Evolutionary conservation across 331 rosid species (phyloP).

Genomic region (Quercus phellos): DNA sequence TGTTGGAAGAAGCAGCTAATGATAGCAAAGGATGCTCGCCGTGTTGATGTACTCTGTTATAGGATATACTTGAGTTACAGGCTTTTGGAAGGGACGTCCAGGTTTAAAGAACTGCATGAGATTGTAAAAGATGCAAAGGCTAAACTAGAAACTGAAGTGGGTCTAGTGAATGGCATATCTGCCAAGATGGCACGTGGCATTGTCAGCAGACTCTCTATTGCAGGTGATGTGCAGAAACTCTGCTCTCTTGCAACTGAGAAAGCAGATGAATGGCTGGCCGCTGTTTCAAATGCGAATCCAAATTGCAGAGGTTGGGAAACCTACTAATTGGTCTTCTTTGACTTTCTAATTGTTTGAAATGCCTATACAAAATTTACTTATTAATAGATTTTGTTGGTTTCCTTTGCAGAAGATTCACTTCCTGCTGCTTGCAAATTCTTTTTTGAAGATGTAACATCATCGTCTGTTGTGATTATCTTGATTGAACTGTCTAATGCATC

Average conservation of each 20-base stretch:
- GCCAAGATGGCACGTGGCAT: conserved; percentile 95
- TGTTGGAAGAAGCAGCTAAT: conserved; percentile 93
- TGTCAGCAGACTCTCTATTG: conserved; percentile 91
- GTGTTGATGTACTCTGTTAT: conserved; percentile 85
- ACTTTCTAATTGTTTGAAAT: conserved; percentile 20
- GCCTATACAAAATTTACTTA: conserved; percentile 1
- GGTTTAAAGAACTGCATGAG: conserved; percentile 78
- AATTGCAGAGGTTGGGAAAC: conserved; percentile 64
- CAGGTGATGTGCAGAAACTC: conserved; percentile 79
- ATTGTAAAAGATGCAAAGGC: conserved; percentile 75
- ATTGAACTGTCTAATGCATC: conserved; percentile 61
- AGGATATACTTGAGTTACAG: conserved; percentile 89
- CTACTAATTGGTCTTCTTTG: conserved; percentile 6
- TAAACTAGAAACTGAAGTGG: conserved; percentile 86
- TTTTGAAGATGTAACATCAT: conserved; percentile 79
- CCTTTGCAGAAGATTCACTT: conserved; percentile 82
- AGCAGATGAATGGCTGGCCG: conserved; percentile 75
- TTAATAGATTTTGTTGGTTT: conserved; percentile 20
- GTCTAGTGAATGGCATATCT: conserved; percentile 84
- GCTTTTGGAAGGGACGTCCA: conserved; percentile 77
- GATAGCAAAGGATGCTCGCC: conserved; percentile 96
- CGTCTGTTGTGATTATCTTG: conserved; percentile 76
- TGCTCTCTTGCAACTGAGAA: conserved; percentile 87
- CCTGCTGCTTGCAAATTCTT: conserved; percentile 99
- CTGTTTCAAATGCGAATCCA: conserved; percentile 45